phyloP scores from a whole-genome alignment of 768 basidiomycete genomes.

The Leccinum arenicola region DNA sequence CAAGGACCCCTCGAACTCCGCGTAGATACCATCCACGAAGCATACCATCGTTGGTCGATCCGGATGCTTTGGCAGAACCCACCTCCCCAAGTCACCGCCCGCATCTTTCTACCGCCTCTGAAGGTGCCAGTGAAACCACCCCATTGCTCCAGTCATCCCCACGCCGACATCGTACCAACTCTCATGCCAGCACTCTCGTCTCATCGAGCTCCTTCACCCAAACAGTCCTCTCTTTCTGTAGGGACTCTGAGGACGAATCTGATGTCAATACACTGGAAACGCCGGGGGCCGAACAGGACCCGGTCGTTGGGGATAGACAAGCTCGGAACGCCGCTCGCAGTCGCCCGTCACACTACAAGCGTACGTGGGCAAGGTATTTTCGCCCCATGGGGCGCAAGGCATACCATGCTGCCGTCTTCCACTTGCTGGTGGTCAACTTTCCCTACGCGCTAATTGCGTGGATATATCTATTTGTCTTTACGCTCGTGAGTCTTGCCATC shows the following conservation, averaged over 20 bases:
- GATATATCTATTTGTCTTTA: slow-evolving; percentile 77
- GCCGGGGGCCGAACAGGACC: slow-evolving; percentile 18
- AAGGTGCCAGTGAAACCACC: slow-evolving; percentile 44
- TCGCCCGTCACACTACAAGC: slow-evolving; percentile 14
- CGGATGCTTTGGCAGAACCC: slow-evolving; percentile 36
- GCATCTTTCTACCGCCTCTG: slow-evolving; percentile 13
- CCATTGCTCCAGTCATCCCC: slow-evolving; percentile 41
- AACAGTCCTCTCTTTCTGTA: slow-evolving; percentile 68
- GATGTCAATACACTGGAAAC: slow-evolving; percentile 36
- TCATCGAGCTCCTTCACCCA: slow-evolving; percentile 57
- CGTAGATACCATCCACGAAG: slow-evolving; percentile 31
- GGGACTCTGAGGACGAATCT: slow-evolving; percentile 44
- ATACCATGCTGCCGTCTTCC: slow-evolving; percentile 68
- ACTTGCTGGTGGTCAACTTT: slow-evolving; percentile 73
- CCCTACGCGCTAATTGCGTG: slow-evolving; percentile 77
- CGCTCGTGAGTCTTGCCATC: slow-evolving; percentile 54
- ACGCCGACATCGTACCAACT: slow-evolving; percentile 52
- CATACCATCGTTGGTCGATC: slow-evolving; percentile 34
- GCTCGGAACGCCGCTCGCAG: neutral
- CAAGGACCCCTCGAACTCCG: slow-evolving; percentile 31
- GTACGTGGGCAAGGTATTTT: slow-evolving; percentile 58
- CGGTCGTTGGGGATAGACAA: slow-evolving; percentile 4
- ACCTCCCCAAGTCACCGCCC: slow-evolving; percentile 18
- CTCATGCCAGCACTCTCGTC: slow-evolving; percentile 50
- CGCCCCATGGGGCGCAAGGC: slow-evolving; percentile 50